phyloP scores from a whole-genome alignment of 2,329 filamentous ascomycete species.

The Cryphonectria nitschkei region DNA sequence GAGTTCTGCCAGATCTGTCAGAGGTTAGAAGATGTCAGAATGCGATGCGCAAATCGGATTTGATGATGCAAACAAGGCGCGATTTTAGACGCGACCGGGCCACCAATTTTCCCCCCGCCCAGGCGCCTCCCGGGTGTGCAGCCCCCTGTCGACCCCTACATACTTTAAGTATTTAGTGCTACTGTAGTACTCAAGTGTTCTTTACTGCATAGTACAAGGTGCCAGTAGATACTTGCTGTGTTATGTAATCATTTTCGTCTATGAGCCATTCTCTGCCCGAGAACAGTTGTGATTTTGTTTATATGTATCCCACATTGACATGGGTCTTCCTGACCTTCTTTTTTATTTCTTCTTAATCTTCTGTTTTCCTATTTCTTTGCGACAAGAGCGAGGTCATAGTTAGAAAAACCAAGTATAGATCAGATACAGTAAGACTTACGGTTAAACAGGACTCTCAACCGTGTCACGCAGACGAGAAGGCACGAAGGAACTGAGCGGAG shows the following conservation, averaged over 20 bases:
- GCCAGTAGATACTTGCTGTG: background rate
- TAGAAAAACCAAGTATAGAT: background rate
- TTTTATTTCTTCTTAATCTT: background rate
- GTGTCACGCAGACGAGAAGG: background rate
- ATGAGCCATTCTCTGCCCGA: background rate
- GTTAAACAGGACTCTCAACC: too few relatives aligned
- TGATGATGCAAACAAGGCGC: constrained; percentile 29
- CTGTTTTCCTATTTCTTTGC: background rate
- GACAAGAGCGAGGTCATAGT: background rate
- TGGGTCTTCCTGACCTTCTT: background rate
- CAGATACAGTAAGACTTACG: too few relatives aligned
- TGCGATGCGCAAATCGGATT: constrained; percentile 16
- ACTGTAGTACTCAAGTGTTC: background rate
- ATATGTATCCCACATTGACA: background rate
- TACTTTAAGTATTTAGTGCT: too few relatives aligned
- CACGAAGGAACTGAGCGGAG: background rate
- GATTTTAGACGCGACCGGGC: constrained; percentile 28
- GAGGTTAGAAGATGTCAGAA: constrained; percentile 9
- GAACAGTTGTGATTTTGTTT: background rate
- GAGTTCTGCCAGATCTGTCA: background rate
- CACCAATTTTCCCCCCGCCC: constrained; percentile 20
- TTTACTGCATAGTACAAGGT: background rate
- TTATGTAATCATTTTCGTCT: background rate
- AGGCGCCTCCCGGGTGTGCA: constrained; percentile 1
- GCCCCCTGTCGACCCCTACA: constrained; percentile 12